phyloP scores from a whole-genome alignment of 805 yeast species.

The Ogataea ramenticola region DNA sequence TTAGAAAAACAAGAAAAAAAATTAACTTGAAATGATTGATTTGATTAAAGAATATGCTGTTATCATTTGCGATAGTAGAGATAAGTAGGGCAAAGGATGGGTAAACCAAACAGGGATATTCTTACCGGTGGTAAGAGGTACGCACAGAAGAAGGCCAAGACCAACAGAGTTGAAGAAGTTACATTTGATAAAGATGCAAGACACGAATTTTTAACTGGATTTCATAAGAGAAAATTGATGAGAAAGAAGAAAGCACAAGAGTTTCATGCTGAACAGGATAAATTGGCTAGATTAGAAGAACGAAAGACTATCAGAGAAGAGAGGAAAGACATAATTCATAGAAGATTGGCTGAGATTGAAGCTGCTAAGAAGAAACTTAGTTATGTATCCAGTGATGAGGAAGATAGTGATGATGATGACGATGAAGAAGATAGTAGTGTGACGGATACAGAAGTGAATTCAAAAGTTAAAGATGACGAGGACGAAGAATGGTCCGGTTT shows the following conservation, averaged over 20 bases:
- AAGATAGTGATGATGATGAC: constrained; percentile 19
- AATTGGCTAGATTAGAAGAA: constrained; percentile 67
- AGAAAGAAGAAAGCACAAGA: constrained; percentile 83
- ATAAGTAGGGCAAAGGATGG: constrained; percentile 14
- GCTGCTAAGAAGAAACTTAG: constrained; percentile 34
- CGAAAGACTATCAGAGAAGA: constrained; percentile 67
- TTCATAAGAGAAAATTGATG: constrained; percentile 86
- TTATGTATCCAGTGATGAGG: constrained; percentile 8
- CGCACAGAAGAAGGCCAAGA: constrained; percentile 57
- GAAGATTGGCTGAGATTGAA: constrained; percentile 53
- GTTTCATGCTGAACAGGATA: constrained; percentile 68
- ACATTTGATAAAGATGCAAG: constrained; percentile 76
- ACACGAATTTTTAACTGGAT: constrained; percentile 83
- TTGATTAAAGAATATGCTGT: no score
- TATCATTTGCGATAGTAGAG: no score
- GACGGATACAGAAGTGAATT: neutral
- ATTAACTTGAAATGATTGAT: no score
- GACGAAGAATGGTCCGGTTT: constrained; percentile 37
- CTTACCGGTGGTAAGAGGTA: constrained; percentile 84
- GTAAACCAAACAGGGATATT: constrained; percentile 65
- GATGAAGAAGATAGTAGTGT: constrained; percentile 23
- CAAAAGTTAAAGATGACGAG: neutral
- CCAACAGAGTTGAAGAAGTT: constrained; percentile 75
- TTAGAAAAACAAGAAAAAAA: no score
- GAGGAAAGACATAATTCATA: constrained; percentile 56